Conservation (phyloP, 257 asterid species). For the Solanum tarapatanum region DNA sequence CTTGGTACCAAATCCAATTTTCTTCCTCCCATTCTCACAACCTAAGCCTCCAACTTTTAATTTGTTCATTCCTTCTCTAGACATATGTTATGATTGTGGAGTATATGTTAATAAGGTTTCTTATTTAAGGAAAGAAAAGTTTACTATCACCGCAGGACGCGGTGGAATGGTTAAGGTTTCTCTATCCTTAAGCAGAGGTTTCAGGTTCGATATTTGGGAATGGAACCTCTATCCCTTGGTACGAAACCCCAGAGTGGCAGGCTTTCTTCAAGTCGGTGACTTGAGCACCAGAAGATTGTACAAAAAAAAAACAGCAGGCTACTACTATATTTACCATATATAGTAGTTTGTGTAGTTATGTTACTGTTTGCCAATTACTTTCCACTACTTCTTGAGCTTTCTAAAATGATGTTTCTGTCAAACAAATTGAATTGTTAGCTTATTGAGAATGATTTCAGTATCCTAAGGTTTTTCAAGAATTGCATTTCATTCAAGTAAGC, state of each 20-base stretch:
- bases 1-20: conserved; percentile 3
- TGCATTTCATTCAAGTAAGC: conserved; percentile 8
- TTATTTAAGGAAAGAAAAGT: neutral
- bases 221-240: neutral
- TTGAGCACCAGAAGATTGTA: neutral
- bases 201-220: neutral
- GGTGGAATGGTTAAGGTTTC: neutral
- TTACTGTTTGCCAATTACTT: neutral
- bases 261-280: neutral
- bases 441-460: neutral
- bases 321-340: neutral
- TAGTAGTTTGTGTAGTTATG: neutral
- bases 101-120: neutral
- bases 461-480: neutral
- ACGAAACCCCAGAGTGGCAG: neutral
- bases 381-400: neutral
- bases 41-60: neutral
- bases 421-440: neutral
- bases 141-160: neutral
- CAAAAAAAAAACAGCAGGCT: neutral
- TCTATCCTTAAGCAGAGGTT: neutral
- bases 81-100: neutral
- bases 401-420: neutral
- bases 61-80: neutral
- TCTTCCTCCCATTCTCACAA: conserved; percentile 10